These are phyloP conservation scores for Trametes villosa DNA, from an alignment of 768 basidiomycete genomes.

Conservation along the genomic window DNA sequence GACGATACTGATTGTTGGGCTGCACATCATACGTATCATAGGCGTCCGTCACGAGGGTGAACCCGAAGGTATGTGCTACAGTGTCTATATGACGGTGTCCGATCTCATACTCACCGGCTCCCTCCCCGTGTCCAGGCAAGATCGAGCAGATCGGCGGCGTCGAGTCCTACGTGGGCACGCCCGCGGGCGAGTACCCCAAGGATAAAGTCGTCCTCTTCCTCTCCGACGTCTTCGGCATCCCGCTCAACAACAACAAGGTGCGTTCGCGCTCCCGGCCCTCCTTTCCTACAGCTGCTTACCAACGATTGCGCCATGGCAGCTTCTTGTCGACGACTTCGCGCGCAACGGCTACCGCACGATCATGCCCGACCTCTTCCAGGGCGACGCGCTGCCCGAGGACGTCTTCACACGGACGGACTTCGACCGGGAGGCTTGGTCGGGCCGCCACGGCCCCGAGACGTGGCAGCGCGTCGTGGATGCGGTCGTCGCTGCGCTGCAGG, in stretches of 20 bases:
- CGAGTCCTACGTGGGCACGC: constrained; percentile 46
- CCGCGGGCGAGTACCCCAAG: constrained; percentile 39
- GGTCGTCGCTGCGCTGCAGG: constrained; percentile 43
- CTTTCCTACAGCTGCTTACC: not conserved
- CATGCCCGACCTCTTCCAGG: constrained; percentile 34
- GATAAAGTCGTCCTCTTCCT: constrained; percentile 44
- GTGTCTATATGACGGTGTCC: too few species aligned
- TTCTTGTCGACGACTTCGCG: constrained; percentile 39
- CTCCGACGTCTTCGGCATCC: constrained; percentile 40
- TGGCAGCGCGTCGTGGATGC: constrained; percentile 43
- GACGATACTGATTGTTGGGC: not conserved
- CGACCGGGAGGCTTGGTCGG: constrained; percentile 40
- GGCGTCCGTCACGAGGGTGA: constrained; percentile 29
- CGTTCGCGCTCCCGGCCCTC: not conserved
- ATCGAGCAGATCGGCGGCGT: constrained; percentile 43
- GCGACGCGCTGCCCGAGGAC: constrained; percentile 26
- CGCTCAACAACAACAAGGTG: constrained; percentile 36
- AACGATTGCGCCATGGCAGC: constrained; percentile 16
- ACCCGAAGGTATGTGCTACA: constrained; percentile 19
- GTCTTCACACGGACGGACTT: constrained; percentile 25
- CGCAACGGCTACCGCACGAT: constrained; percentile 37
- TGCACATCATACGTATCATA: not conserved
- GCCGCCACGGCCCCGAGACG: constrained; percentile 36
- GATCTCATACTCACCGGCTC: not conserved
- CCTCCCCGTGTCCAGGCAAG: constrained; percentile 34